These are phyloP conservation scores for Pseudisothecium myosuroides DNA, from an alignment of 225 moss, liverwort and hornwort species.

Conservation along the genomic window DNA sequence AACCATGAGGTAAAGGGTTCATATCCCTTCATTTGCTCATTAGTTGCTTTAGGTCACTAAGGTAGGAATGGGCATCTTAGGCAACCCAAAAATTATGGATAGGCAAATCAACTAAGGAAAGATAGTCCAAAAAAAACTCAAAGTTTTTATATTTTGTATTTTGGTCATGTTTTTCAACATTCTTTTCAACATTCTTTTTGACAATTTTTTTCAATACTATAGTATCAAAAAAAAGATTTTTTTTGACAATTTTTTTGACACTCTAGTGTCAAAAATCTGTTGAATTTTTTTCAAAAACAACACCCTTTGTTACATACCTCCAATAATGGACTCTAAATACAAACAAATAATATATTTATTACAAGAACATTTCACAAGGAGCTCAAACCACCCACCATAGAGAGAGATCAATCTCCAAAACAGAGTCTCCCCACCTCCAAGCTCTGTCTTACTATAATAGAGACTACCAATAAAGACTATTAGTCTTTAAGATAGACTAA, in stretches of 20 bases:
- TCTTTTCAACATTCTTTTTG: background rate
- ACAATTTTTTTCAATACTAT: no score
- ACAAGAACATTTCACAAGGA: no score
- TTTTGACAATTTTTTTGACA: no score
- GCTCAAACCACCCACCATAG: no score
- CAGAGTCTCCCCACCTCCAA: no score
- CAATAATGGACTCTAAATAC: no score
- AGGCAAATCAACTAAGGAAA: accelerated
- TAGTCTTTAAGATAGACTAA: no score
- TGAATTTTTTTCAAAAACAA: accelerated
- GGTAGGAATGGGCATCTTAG: accelerated
- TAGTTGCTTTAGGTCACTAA: background rate
- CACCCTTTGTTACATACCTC: no score
- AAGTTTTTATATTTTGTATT: background rate
- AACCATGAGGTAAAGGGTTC: background rate
- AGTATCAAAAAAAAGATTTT: background rate
- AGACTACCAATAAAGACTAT: no score
- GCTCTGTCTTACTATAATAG: no score
- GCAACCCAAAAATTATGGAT: accelerated
- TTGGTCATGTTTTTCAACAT: accelerated
- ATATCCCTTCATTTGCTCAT: accelerated
- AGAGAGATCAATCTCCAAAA: no score
- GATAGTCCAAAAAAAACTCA: background rate
- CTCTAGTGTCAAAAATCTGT: accelerated
- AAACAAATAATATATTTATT: no score